A percentile compares a stretch with the other conserved stretches of the same genome.
phyloP scores from a whole-genome alignment of 2,329 filamentous ascomycete genomes.

The Microascus cirrosus region DNA sequence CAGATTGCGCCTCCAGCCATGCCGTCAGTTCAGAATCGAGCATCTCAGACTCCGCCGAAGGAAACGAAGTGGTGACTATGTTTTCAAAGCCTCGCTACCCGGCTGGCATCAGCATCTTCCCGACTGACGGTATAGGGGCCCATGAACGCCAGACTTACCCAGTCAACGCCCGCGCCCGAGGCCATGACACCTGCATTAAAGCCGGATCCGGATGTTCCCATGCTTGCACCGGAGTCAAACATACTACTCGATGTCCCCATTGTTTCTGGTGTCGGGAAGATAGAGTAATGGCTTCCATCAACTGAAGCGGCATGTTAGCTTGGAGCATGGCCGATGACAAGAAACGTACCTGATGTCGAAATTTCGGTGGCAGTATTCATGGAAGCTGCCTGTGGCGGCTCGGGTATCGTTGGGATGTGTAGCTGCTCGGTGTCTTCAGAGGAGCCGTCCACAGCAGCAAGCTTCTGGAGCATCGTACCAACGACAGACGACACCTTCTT shows the following conservation, averaged over 20 bases:
- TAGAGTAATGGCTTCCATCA: background rate
- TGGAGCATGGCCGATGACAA: background rate
- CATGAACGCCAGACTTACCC: background rate
- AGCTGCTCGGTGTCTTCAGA: background rate
- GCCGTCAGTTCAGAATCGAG: background rate
- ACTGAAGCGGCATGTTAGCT: background rate
- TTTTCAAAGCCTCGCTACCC: background rate
- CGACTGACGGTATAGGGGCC: background rate
- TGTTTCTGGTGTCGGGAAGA: background rate
- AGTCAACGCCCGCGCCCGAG: background rate
- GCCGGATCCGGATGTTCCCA: background rate
- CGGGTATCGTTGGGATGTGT: background rate
- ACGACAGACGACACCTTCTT: slow-evolving; percentile 4
- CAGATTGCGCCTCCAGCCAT: background rate
- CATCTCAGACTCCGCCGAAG: background rate
- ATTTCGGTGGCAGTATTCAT: background rate
- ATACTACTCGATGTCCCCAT: background rate
- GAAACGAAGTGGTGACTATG: background rate
- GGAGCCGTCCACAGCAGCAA: background rate
- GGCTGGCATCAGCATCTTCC: background rate
- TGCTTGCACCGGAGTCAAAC: background rate
- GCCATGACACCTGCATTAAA: background rate
- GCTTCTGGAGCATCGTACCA: slow-evolving; percentile 3
- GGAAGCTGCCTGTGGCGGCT: background rate
- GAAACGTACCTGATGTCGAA: background rate